Base-by-base conservation (phyloP, 2,329 filamentous ascomycete genomes). In the Xylariaceae sp. region DNA sequence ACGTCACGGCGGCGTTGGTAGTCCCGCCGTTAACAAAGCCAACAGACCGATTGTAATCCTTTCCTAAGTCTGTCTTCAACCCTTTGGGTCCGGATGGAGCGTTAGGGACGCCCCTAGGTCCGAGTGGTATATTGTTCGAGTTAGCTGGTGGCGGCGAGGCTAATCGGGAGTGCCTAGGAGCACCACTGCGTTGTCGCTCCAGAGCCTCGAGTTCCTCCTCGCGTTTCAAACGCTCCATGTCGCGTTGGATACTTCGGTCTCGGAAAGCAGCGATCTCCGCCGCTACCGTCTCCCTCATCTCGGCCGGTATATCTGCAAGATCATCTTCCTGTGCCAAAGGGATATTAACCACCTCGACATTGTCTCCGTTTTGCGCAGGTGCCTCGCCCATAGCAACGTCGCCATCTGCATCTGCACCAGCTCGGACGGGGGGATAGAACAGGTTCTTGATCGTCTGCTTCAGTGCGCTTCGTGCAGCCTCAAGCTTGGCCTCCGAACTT, bases 201-300 rank as follows among this genome's bases (percentile, higher is more conserved):
- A 87, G 82, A 58, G 90, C 88, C 72, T 97, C 94, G 66, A 96
- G 85, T 72, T 97, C 93, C 72, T 99, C 94, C 73, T 99, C 94
- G 50, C 88, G 82, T 69, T 87, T 87, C 41, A 96, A 77, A 2
- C 94, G 88, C 73, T 99, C 94, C 70, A 95, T 77, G 71, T 99
- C 94, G 45, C 93, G 83, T 62, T 89, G 86, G 61, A 87, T 96
- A 67, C 93, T 97, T 17, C 93, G 84, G 66, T 99, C 94, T 65
- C 94, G 84, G 78, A 99, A 99, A 0, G 92, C 90, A 0, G 91
- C 87, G 68, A 99, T 99, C 73, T 99, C 95, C 59, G 88, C 88
- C 0, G 94, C 90, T 13, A 99, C 94, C 0, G 91, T 92, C 72
- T 96, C 94, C 23, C 94, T 87, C 91, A 96, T 95, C 72, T 97